Evolutionary conservation across 495 filamentous ascomycete species (phyloP).

Genomic region (Paragyromitra xinjiangensis): DNA sequence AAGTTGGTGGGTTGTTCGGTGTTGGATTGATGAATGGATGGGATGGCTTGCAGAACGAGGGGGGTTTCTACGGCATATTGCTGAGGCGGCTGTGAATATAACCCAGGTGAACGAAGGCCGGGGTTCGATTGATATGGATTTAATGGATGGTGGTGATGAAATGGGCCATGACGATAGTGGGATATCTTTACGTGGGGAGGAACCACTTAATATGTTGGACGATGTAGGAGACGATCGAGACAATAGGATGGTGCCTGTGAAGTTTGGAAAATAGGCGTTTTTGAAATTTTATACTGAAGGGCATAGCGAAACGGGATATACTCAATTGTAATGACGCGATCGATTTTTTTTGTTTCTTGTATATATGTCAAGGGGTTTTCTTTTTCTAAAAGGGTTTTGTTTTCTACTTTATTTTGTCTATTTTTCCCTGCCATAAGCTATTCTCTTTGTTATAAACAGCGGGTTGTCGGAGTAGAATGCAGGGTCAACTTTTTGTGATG

Average conservation of each 20-base stretch:
- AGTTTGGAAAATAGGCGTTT: slow-evolving; percentile 59
- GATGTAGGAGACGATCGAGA: slow-evolving; percentile 58
- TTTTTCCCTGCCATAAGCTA: slow-evolving; percentile 24
- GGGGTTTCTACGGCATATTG: slow-evolving; percentile 78
- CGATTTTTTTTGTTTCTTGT: slow-evolving; percentile 38
- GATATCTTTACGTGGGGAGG: slow-evolving; percentile 58
- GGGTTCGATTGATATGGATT: slow-evolving; percentile 57
- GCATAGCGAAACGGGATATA: slow-evolving; percentile 46
- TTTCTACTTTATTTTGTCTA: slow-evolving; percentile 35
- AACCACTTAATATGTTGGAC: slow-evolving; percentile 50
- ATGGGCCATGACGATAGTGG: slow-evolving; percentile 61
- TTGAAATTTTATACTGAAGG: slow-evolving; percentile 48
- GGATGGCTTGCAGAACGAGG: slow-evolving; percentile 90
- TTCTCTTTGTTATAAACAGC: slow-evolving; percentile 33
- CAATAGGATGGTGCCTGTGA: slow-evolving; percentile 61
- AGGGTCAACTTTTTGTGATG: slow-evolving; percentile 4
- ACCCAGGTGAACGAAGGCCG: slow-evolving; percentile 49
- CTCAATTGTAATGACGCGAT: slow-evolving; percentile 46
- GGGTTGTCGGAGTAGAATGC: slow-evolving; percentile 27
- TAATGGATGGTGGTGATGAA: slow-evolving; percentile 56
- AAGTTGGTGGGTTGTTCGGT: slow-evolving; percentile 98
- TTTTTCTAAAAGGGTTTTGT: slow-evolving; percentile 36
- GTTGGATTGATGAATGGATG: slow-evolving; percentile 96
- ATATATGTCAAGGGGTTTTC: slow-evolving; percentile 38
- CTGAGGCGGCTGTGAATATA: slow-evolving; percentile 56